These are phyloP conservation scores for Irpex lacteus DNA, from an alignment of 1,284 basidiomycete genomes.

Conservation along the genomic window DNA sequence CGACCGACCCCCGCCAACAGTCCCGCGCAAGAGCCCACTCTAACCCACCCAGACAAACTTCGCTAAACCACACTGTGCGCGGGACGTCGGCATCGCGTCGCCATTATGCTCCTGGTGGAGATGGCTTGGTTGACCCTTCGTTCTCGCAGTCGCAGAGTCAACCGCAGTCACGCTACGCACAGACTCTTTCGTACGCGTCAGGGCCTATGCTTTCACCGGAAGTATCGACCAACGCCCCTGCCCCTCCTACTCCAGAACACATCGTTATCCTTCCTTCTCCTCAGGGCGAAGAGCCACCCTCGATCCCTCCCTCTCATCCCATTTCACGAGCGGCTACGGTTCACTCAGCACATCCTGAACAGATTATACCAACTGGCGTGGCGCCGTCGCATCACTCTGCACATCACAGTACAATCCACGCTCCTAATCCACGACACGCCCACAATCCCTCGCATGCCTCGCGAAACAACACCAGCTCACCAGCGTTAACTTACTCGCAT, in stretches of 20 bases:
- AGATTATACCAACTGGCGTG: not conserved
- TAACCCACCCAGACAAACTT: conserved; percentile 1
- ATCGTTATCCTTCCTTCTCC: conserved; percentile 31
- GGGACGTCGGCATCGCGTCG: conserved; percentile 5
- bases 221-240: conserved; percentile 11
- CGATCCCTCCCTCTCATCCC: conserved; percentile 3
- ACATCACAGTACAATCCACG: conserved; percentile 10
- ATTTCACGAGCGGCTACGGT: conserved; percentile 4
- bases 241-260: conserved; percentile 29
- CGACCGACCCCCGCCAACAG: conserved; percentile 27
- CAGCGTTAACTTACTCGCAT: conserved; percentile 23
- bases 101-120: not conserved
- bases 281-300: conserved; percentile 23
- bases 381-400: conserved; percentile 16
- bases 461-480: conserved; percentile 19
- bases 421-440: conserved; percentile 22
- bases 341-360: conserved; percentile 6
- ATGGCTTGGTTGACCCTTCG: not conserved
- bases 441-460: conserved; percentile 21
- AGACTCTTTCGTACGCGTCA: conserved; percentile 29
- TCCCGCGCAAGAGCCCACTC: conserved; percentile 11
- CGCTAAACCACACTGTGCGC: not conserved
- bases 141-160: conserved; percentile 16
- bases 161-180: conserved; percentile 19
- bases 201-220: conserved; percentile 10